Evolutionary conservation across 2,329 filamentous ascomycete species (phyloP).

Genomic region (Sporothrix variecibatus): DNA sequence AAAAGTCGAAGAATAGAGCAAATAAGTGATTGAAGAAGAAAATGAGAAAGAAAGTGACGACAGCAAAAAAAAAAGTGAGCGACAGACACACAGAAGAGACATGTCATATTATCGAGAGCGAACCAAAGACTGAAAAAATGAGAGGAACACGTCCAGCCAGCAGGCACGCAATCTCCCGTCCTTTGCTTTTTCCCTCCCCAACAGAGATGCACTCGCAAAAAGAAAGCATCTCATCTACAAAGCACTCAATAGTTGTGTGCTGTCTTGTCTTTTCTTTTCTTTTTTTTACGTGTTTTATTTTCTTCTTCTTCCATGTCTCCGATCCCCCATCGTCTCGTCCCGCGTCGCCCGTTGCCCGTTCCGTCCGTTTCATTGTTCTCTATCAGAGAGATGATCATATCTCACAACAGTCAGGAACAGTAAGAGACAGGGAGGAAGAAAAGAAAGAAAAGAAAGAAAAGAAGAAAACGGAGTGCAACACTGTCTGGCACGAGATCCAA

Average conservation of each 20-base stretch:
- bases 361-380: not conserved
- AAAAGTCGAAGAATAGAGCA: not conserved
- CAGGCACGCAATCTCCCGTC: not conserved
- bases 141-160: not conserved
- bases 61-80: not conserved
- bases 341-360: not conserved
- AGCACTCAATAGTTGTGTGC: not conserved
- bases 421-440: not conserved
- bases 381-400: conserved; percentile 1
- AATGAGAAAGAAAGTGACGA: not conserved
- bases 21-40: not conserved
- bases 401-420: not conserved
- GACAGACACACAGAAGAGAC: not conserved
- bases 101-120: not conserved
- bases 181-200: not conserved
- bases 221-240: not conserved
- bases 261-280: conserved; percentile 6
- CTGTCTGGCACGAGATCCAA: not conserved
- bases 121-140: not conserved
- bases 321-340: not conserved
- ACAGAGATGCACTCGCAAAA: not conserved
- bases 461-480: not conserved
- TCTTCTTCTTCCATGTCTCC: not conserved
- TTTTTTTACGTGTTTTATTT: conserved; percentile 1
- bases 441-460: not conserved